A percentile compares a stretch with the other conserved stretches of the same genome.
phyloP scores from a whole-genome alignment of 2,329 filamentous ascomycete species.

The Aspergillus novoparasiticus region DNA sequence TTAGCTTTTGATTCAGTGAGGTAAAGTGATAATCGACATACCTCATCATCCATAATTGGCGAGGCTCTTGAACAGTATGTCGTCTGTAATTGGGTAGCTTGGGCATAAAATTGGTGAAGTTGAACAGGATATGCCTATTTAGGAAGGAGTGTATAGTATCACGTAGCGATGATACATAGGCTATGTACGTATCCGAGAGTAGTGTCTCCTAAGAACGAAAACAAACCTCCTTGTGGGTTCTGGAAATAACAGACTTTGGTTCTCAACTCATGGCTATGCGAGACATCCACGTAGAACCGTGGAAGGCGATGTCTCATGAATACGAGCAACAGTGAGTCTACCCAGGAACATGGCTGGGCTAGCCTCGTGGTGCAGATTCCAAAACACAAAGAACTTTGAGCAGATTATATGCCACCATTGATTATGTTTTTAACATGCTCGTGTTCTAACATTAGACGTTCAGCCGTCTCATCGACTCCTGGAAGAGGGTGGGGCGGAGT shows the following conservation, averaged over 20 bases:
- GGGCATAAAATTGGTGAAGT: too few relatives aligned
- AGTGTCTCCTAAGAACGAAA: background rate
- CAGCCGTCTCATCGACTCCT: background rate
- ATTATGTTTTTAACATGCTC: background rate
- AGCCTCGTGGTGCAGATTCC: background rate
- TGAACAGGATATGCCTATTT: background rate
- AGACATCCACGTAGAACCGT: background rate
- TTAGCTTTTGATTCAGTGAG: too few relatives aligned
- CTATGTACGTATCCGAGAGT: background rate
- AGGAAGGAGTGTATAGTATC: background rate
- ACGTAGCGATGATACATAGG: background rate
- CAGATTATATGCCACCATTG: background rate
- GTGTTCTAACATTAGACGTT: background rate
- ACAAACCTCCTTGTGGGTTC: background rate
- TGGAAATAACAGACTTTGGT: background rate
- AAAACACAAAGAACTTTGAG: background rate
- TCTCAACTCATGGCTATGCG: background rate
- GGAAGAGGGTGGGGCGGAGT: background rate
- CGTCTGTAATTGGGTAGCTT: too few relatives aligned
- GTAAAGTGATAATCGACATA: too few relatives aligned
- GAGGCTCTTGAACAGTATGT: too few relatives aligned
- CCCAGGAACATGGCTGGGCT: background rate
- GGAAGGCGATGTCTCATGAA: background rate
- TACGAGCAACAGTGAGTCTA: background rate
- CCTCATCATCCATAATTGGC: too few relatives aligned